phyloP scores from a whole-genome alignment of 768 basidiomycete species.

The Erythrobasidium yunnanense region DNA sequence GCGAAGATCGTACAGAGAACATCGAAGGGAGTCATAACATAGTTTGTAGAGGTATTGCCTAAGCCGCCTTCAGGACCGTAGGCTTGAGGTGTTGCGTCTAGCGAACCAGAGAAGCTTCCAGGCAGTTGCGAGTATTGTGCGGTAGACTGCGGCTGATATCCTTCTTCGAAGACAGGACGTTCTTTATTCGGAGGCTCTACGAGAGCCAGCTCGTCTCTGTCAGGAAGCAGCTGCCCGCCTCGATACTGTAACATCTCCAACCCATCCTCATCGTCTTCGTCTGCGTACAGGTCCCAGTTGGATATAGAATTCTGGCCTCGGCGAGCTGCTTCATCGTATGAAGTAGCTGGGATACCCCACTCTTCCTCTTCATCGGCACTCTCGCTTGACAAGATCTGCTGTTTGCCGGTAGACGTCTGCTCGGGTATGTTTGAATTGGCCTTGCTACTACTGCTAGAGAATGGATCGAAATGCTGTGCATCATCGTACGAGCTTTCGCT shows the following conservation, averaged over 20 bases:
- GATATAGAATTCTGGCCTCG: neutral
- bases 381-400: conserved; percentile 19
- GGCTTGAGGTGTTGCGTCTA: neutral
- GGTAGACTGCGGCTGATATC: conserved; percentile 18
- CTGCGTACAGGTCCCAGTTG: conserved; percentile 13
- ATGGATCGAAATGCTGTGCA: neutral
- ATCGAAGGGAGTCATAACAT: conserved; percentile 84
- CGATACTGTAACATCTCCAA: neutral
- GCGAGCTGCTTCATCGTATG: neutral
- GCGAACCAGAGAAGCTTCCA: neutral
- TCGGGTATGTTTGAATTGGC: neutral
- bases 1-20: conserved; percentile 81
- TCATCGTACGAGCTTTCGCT: conserved; percentile 20
- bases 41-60: conserved; percentile 16
- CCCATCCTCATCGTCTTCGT: conserved; percentile 19
- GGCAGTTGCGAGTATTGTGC: conserved; percentile 25
- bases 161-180: conserved; percentile 21
- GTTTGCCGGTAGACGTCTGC: neutral
- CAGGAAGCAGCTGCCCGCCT: conserved; percentile 17
- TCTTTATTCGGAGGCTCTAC: conserved; percentile 13
- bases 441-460: neutral
- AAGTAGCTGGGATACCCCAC: conserved; percentile 18
- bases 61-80: neutral
- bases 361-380: conserved; percentile 8
- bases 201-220: neutral